phyloP scores from a whole-genome alignment of 257 asterid species.

The Plectranthus barbatus region DNA sequence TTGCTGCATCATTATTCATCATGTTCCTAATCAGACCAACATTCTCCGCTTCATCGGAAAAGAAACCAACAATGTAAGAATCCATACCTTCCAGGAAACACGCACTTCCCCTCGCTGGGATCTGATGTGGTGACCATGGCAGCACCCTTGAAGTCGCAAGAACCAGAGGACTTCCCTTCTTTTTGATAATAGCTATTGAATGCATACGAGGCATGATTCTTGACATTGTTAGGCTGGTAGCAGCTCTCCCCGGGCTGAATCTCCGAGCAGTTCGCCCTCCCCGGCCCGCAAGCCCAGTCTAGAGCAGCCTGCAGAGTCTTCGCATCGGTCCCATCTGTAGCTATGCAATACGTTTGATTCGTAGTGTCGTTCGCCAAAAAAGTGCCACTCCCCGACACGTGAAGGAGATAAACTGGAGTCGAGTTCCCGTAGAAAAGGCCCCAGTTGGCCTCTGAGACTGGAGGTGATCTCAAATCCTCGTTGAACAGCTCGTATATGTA shows the following conservation, averaged over 20 bases:
- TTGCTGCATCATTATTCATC: constrained; percentile 72
- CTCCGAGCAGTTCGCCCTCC: constrained; percentile 90
- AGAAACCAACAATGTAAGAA: background rate
- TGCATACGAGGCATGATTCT: constrained; percentile 87
- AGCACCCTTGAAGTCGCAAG: constrained; percentile 97
- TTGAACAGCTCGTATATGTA: constrained; percentile 85
- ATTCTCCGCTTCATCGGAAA: no score
- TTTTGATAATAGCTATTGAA: constrained; percentile 90
- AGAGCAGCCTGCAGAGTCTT: constrained; percentile 82
- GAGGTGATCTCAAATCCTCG: constrained; percentile 88
- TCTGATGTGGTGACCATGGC: constrained; percentile 96
- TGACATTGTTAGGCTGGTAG: constrained; percentile 82
- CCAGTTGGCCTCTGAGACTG: constrained; percentile 88
- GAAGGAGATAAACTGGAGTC: constrained; percentile 89
- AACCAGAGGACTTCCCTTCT: constrained; percentile 54
- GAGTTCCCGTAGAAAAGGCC: constrained; percentile 81
- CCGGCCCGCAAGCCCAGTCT: constrained; percentile 99
- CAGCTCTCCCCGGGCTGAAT: constrained; percentile 96
- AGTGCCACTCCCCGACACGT: constrained; percentile 83
- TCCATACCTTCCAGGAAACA: constrained; percentile 96
- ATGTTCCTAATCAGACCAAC: no score
- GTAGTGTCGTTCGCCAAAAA: constrained; percentile 92
- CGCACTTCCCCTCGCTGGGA: constrained; percentile 95
- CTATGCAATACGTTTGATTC: constrained; percentile 76
- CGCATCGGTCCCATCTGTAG: constrained; percentile 54